Evolutionary conservation across 2,329 filamentous ascomycete genomes (phyloP), one percentile per base, ranked within the genome.

Genomic region (Colletotrichum liriopes): DNA sequence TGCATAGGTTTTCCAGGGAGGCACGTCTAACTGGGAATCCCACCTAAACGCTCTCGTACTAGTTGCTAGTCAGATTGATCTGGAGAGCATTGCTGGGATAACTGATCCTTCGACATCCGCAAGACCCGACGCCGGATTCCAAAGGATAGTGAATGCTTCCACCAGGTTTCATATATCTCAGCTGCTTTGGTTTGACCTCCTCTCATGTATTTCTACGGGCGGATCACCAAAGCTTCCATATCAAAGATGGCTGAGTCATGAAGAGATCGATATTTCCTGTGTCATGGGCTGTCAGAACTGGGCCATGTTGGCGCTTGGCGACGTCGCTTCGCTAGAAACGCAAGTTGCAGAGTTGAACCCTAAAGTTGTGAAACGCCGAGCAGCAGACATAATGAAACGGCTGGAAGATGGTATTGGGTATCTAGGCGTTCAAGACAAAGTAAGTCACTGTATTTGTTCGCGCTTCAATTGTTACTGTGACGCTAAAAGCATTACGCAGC

Each of bases 251-350:
- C 29, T 73, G 1, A 41, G 20, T 12, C 52, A 67, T 12, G 64
- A 67, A 16, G 67, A 67, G 11, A 37, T 68, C 1, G 72, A 73
- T 43, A 32, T 72, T 20, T 72, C 72, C 1, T 61, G 59, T 20
- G 56, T 72, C 5, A 73, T 66, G 67, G 68, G 72, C 1, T 72
- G 72, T n/a, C 67, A 73, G 35, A 72, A 68, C 18, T 73, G 67
- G 72, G 72, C 52, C 12, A 67, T 73, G 67, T 41, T 65, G 5
- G 67, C 72, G 32, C 61, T 73, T 16, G 72, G 68, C 3, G 72
- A 73, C 23, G 47, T 73, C 18, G 67, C 58, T 16, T 23, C 20
- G 18, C 35, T 69, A 18, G 60, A 67, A 26, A 26, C 64, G 12
- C 54, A 64, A 41, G 45, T 51, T 20, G n/a, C 16, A 20, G 64